Percentiles rank a stretch among this genome's conserved stretches.
Conservation (phyloP, 1,284 basidiomycete species). For the Thecaphora thlaspeos region DNA sequence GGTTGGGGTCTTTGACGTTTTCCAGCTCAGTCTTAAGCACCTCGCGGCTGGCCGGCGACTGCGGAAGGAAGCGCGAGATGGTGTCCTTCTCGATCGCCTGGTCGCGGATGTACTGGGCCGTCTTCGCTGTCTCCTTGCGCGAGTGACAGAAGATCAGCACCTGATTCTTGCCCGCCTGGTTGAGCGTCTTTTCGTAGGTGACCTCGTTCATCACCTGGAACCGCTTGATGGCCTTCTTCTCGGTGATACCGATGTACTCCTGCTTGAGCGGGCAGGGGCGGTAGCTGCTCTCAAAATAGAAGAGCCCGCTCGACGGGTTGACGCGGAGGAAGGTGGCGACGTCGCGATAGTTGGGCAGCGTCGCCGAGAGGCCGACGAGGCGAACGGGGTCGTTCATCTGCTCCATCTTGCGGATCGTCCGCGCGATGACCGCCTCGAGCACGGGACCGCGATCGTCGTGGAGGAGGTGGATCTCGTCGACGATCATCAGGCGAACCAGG, state of each 20-base stretch:
- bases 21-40: constrained; percentile 96
- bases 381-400: constrained; percentile 94
- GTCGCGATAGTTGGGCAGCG: constrained; percentile 94
- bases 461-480: constrained; percentile 95
- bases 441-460: constrained; percentile 98
- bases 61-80: constrained; percentile 74
- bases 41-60: constrained; percentile 78
- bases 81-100: constrained; percentile 73
- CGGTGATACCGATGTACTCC: constrained; percentile 91
- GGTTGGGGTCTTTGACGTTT: constrained; percentile 75
- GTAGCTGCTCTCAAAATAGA: constrained; percentile 98
- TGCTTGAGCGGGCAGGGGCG: constrained; percentile 95
- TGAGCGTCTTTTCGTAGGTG: constrained; percentile 74
- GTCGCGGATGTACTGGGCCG: constrained; percentile 81
- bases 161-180: constrained; percentile 67
- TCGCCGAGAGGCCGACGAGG: constrained; percentile 96
- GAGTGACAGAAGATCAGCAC: constrained; percentile 99
- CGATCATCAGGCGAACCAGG: constrained; percentile 88
- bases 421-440: constrained; percentile 95
- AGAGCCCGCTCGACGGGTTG: constrained; percentile 83
- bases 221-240: constrained; percentile 74
- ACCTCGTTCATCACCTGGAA: constrained; percentile 84
- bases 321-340: constrained; percentile 94
- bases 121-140: constrained; percentile 97
- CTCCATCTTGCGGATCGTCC: constrained; percentile 90